Base-by-base conservation (phyloP, 495 filamentous ascomycete genomes). In the Penicillium bovifimosum region DNA sequence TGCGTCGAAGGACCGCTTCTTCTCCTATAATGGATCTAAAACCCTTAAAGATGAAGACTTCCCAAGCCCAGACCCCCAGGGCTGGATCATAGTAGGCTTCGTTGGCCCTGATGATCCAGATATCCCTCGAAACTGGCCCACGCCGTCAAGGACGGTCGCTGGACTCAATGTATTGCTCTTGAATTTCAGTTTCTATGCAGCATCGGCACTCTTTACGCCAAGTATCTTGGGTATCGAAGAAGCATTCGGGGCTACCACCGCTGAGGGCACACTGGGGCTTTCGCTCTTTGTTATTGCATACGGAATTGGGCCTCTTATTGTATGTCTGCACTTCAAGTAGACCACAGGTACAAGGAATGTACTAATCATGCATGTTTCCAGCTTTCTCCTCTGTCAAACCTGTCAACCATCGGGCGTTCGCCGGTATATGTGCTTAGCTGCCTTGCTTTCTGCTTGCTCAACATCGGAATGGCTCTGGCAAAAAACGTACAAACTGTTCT, bases 181-280 rank as follows among this genome's bases (percentile, higher is more conserved):
- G 24, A 79, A 74, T 4, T 70, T 74, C 39, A 68, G 65, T 50
- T 72, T 78, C 50, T 78, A 79, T 61, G 70, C 73, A 20, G 76
- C 73, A 18, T 69, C 65, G 18, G 67, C 73, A 11, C 75, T 79
- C 46, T 78, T 75, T 58, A 63, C 70, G 4, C 65, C 76, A 26
- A 63, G 73, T 17, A 63, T 64, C n/a, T 14, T 24, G 5, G 65
- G 54, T 36, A 65, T 79, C 24, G 58, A 64, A 28, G 42, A 56
- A 16, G 40, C 46, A 24, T 79, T 79, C 46, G 62, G 69, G 20
- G 73, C 77, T 31, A 62, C 56, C 53, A 47, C 65, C 18, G 68
- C 70, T 1, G 72, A 66, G 6, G 75, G 71, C 8, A 74, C 70
- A 1, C 64, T 77, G n/a, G 75, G 74, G 13, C 59, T 78, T 10